Evolutionary conservation across 2,329 filamentous ascomycete genomes (phyloP), one percentile per base, ranked within the genome.

Genomic region (Clarireedia hainanense): DNA sequence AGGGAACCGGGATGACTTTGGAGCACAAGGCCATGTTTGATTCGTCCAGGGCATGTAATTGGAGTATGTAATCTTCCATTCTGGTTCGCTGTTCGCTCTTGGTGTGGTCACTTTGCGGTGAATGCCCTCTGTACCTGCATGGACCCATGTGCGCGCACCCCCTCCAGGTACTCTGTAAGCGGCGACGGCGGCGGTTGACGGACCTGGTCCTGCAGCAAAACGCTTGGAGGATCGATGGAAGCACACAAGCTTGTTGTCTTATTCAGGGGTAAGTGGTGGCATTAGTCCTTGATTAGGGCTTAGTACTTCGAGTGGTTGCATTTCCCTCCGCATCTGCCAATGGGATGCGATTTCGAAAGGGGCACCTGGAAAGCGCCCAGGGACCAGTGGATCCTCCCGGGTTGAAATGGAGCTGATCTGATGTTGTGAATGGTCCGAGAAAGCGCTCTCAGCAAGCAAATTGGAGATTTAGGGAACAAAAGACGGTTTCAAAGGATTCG

Each of bases 61-160:
- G 30, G 39, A n/a, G 39, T 42, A 3, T n/a, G n/a, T n/a, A n/a
- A n/a, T n/a, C 6, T 14, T 42, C 14, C 39, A 4, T 42, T 42
- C 9, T n/a, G 15, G 17, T 20, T 42, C 39, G 17, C 17, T 42
- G 30, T 5, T 46, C n/a, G 23, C 23, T 23, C 30, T 12, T 34
- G 15, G 15, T 14, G 20, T 42, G 15, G n/a, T 42, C 6, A 17
- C 14, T 17, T 42, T 42, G 26, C 52, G 46, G 46, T 43, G 52
- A 55, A 55, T 55, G 34, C 45, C 39, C 45, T 26, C 26, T 45
- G 50, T 54, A 54, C 52, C 52, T 54, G 52, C 52, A 54, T 54
- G 4, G 17, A 54, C 52, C 52, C 52, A 49, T 54, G 36, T 42
- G 45, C 15, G 17, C n/a, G 12, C 39, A 34, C 30, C 30, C 27